Evolutionary conservation across 202 grass and related monocot species (phyloP), one percentile per base, ranked within the genome.

Genomic region (Bolboschoenoplectus hybrid): DNA sequence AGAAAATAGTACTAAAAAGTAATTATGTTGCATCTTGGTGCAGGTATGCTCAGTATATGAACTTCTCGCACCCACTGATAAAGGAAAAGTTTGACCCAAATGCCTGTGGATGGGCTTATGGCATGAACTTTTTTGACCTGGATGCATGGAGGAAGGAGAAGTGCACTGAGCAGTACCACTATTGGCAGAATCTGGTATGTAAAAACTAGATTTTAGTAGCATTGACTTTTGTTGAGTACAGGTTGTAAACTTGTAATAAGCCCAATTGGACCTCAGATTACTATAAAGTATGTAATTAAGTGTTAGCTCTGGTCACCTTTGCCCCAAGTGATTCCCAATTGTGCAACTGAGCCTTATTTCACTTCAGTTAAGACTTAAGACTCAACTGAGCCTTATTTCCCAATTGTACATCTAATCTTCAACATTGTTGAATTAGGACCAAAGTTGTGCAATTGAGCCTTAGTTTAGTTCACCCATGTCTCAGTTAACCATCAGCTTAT

Each of bases 41-140:
- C 19, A 90, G 96, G 50, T 98, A 98, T 89, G 69, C 86, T 32
- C 97, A 99, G 85, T 99, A 99, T 75, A 96, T 99, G 93, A 96
- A 99, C 85, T 99, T 99, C 90, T 96, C 91, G 6, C 93, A 99
- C 50, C 97, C 97, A 47, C 86, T 98, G 76, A 98, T 98, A 82
- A 95, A 95, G 88, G 90, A 88, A 52, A 98, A 91, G 86, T 98
- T 98, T 63, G 87, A 92, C 77, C 95, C 93, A 46, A 95, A 98
- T 86, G 89, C 90, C 26, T 98, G 93, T 90, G 97, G 97, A 38
- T 99, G 97, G 96, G 97, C 97, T 57, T 99, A 95, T 17, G 95
- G 95, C 46, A 98, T 98, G 95, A 98, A 98, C 44, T 95, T 95
- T 84, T 98, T 98, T 68, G 95, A 98, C 84, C 93, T 98, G 81